A percentile compares a stretch with the other conserved stretches of the same genome.
Conservation (phyloP, 495 filamentous ascomycete species). For the Bacidia gigantensis region DNA sequence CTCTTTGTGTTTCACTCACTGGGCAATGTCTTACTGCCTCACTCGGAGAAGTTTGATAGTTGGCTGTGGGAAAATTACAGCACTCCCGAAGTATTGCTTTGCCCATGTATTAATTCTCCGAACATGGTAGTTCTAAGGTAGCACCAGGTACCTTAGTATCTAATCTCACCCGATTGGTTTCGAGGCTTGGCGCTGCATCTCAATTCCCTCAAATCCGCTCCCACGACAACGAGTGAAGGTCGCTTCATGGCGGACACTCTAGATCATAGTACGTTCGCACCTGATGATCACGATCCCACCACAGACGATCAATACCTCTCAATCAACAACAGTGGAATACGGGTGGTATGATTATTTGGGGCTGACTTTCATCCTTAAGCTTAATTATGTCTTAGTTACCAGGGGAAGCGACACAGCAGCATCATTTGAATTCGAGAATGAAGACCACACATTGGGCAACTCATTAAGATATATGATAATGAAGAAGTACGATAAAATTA, state of each 20-base stretch:
- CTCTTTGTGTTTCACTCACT: too few species aligned
- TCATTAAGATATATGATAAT: constrained; percentile 89
- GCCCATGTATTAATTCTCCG: too few species aligned
- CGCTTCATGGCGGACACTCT: constrained; percentile 5
- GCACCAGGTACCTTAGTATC: too few species aligned
- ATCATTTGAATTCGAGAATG: constrained; percentile 77
- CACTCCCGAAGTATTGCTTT: too few species aligned
- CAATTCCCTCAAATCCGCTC: too few species aligned
- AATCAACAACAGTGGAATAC: constrained; percentile 16
- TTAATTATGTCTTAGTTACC: constrained; percentile 37
- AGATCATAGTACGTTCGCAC: too few species aligned
- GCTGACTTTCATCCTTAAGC: background rate
- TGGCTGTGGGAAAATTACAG: too few species aligned
- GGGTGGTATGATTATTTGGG: constrained; percentile 19
- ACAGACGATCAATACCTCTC: background rate
- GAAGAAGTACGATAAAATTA: constrained; percentile 81
- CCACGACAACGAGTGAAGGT: constrained; percentile 9
- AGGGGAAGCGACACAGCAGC: constrained; percentile 55
- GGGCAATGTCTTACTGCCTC: too few species aligned
- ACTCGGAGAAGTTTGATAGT: too few species aligned
- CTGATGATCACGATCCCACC: background rate
- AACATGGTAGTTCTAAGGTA: too few species aligned
- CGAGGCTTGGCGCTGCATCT: too few species aligned
- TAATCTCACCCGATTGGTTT: too few species aligned
- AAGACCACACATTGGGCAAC: constrained; percentile 93